Base-by-base conservation (phyloP, 2,329 filamentous ascomycete species). In the Westerdykella ornata region DNA sequence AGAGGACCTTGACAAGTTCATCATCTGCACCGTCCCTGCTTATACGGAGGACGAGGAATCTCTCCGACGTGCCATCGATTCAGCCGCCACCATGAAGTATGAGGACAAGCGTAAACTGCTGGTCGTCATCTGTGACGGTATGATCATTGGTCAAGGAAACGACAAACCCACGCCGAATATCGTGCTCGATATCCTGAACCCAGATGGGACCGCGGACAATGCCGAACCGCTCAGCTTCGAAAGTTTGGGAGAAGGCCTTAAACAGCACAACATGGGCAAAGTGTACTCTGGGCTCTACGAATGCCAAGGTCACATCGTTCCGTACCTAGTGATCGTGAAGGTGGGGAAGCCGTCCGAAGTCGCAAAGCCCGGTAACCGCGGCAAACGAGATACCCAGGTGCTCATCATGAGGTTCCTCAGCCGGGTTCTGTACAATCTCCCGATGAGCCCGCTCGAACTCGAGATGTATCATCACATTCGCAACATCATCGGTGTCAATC, bases 211-310 rank as follows among this genome's bases (percentile, higher is more conserved):
- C 9, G 3, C 16, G 8, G 30, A 33, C 16, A 4, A 26, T 4
- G 92, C 94, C 0, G 90, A 97, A 64, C 88, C 92, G 2, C 75
- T 98, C 43, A 96, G 88, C 74, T 98, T 98, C 56, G 90, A 98
- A 65, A 90, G 88, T 61, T 78, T 98, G 28, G 92, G 92, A 44
- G 90, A 97, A 68, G 92, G 92, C 63, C 80, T 85, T 70, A 95
- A 94, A 71, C 92, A 97, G 67, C 92, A 97, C 74, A 98, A 98
- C 68, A 97, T 97, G 90, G 92, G 86, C 67, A 98, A 98, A 69
- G 81, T 96, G 51, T 98, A 98, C 70, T 96, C 92, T 15, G 92
- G 92, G 60, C 75, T 98, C 4, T 98, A 98, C 65, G 92, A 98
- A 69, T 89, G 96, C 5, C 87, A 96, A 62, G 92, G 92, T 49